Evolutionary conservation across 306 rosid genomes (phyloP), one percentile per base, ranked within the genome.

Genomic region (Argentina anserina): DNA sequence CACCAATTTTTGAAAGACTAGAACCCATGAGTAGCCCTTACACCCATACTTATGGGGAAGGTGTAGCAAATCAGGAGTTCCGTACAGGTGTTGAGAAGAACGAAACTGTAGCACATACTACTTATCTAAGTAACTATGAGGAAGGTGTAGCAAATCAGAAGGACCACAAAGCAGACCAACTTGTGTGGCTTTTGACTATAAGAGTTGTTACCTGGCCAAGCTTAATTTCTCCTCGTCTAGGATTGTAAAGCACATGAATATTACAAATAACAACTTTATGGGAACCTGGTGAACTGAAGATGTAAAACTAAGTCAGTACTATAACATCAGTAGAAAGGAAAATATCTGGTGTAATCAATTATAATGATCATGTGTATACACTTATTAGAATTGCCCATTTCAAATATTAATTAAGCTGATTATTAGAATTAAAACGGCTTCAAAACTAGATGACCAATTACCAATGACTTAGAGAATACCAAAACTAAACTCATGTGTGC

Each of bases 181-280:
- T 63, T 43, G 61, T 25, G 34, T 73, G 60, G 37, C 65, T 37
- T 45, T 49, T 61, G 53, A 60, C 58, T 42, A 79, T 70, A 72
- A 65, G 56, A 78, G 70, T 45, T 70, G 78, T 47, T 80, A 89
- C 98, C 99, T 94, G 97, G 47, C 96, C 99, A 85, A 94, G 96
- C 85, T 94, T 94, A 72, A 94, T 88, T 50, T 94, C 99, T 78
- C 99, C 99, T 74, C 97, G 85, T 6, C 71, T 89, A 58, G 97
- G 96, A 79, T 94, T 94, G 89, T 76, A 94, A 76, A 94, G 96
- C 65, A 94, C 95, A 68, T 94, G 99, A 73, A 86, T 85, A 82
- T 94, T 91, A 74, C 99, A 91, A 78, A 91, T 47, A 15, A 94
- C 92, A 56, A 94, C 90, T 80, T 85, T 89, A 67, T 86, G 78